phyloP scores from a whole-genome alignment of 2,329 filamentous ascomycete genomes.

The Trichoderma asperellum region DNA sequence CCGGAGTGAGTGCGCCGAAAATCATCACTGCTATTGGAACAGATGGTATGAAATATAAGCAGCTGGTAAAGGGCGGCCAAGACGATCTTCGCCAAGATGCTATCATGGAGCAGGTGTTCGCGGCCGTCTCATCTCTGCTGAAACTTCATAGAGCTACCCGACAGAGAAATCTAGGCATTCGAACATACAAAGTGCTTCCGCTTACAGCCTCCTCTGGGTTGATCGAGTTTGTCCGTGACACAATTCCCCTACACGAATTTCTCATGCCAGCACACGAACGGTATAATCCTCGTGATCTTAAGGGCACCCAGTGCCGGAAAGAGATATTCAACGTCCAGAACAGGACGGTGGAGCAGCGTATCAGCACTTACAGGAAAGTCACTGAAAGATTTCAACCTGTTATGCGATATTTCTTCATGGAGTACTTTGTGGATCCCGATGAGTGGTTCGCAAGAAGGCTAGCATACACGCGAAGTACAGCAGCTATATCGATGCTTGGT shows the following conservation, averaged over 20 bases:
- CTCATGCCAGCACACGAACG: constrained; percentile 86
- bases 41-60: constrained; percentile 80
- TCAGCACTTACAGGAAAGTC: constrained; percentile 77
- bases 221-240: constrained; percentile 96
- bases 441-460: constrained; percentile 92
- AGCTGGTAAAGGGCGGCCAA: constrained; percentile 92
- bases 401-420: constrained; percentile 96
- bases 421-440: constrained; percentile 89
- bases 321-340: constrained; percentile 75
- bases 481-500: constrained; percentile 92
- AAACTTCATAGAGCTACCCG: constrained; percentile 84
- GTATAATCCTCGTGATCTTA: constrained; percentile 85
- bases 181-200: constrained; percentile 96
- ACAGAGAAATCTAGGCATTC: constrained; percentile 84
- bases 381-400: constrained; percentile 86
- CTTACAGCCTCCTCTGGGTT: constrained; percentile 83
- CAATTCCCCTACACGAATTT: constrained; percentile 88
- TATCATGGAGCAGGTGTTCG: constrained; percentile 99
- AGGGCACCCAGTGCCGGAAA: constrained; percentile 74
- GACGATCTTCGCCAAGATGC: constrained; percentile 96
- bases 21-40: constrained; percentile 81
- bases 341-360: constrained; percentile 69
- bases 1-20: constrained; percentile 90
- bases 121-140: constrained; percentile 88
- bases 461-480: constrained; percentile 90